phyloP scores from a whole-genome alignment of 768 basidiomycete species.

The Hortiboletus campestris region DNA sequence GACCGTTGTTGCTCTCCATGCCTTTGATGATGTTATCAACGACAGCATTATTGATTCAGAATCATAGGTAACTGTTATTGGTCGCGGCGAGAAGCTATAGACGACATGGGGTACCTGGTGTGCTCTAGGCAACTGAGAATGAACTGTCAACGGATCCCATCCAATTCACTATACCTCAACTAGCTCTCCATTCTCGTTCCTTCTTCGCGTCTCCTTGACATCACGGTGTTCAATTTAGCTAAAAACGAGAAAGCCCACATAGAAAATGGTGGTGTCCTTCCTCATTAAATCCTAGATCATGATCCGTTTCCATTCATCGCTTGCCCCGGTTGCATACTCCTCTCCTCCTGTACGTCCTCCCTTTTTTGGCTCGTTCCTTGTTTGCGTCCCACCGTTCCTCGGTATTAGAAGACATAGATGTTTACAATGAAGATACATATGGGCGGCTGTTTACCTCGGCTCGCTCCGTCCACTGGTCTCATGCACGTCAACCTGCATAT shows the following conservation, averaged over 20 bases:
- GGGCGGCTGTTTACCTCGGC: not conserved
- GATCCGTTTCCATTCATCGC: not conserved
- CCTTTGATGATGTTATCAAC: slow-evolving; percentile 9
- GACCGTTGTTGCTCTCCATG: not conserved
- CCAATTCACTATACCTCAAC: slow-evolving; percentile 3
- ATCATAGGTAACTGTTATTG: slow-evolving; percentile 55
- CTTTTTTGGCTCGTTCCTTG: not conserved
- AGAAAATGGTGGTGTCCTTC: not conserved
- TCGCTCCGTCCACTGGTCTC: not conserved
- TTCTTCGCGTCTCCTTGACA: not conserved
- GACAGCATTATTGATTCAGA: slow-evolving; percentile 1
- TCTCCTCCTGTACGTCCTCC: not conserved
- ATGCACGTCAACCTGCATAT: not conserved
- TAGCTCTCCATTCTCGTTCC: not conserved
- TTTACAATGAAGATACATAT: not conserved
- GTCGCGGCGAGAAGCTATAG: slow-evolving; percentile 48
- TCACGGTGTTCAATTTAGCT: slow-evolving; percentile 10
- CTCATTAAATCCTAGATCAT: not conserved
- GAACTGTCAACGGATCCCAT: slow-evolving; percentile 9
- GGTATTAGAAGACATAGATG: not conserved
- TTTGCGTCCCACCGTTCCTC: not conserved
- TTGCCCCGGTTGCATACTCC: not conserved
- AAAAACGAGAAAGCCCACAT: not conserved
- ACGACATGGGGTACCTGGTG: not conserved
- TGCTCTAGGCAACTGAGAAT: not conserved